These are phyloP conservation scores for Starmerella powellii DNA, from an alignment of 805 yeast species.

Conservation along the genomic window DNA sequence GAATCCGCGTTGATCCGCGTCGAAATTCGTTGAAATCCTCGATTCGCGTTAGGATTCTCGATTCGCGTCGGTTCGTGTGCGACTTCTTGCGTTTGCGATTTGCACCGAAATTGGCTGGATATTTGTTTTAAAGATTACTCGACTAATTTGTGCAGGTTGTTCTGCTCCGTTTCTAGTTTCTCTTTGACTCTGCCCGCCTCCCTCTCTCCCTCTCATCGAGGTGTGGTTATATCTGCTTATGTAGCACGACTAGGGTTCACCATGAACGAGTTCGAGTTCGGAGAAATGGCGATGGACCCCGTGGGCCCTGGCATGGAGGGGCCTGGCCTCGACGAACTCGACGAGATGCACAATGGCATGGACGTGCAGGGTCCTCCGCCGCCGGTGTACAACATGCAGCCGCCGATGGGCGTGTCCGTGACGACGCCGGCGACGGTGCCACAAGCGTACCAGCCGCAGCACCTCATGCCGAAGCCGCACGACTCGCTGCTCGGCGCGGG, in stretches of 20 bases:
- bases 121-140: too few species aligned
- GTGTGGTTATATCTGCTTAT: too few species aligned
- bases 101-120: too few species aligned
- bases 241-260: neutral
- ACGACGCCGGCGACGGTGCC: slow-evolving; percentile 28
- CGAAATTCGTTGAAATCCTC: too few species aligned
- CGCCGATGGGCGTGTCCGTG: slow-evolving; percentile 27
- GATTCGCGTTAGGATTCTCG: too few species aligned
- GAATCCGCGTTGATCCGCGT: too few species aligned
- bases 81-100: too few species aligned
- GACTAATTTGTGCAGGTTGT: too few species aligned
- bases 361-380: slow-evolving; percentile 6
- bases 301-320: neutral
- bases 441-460: slow-evolving; percentile 24
- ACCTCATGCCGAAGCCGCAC: slow-evolving; percentile 19
- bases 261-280: slow-evolving; percentile 7
- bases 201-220: too few species aligned
- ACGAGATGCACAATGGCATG: neutral
- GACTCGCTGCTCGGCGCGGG: slow-evolving; percentile 23
- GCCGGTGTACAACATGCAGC: slow-evolving; percentile 23
- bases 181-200: too few species aligned
- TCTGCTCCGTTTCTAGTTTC: too few species aligned
- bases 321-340: neutral
- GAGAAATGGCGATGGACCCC: slow-evolving; percentile 1
- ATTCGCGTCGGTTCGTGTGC: too few species aligned